A percentile compares a stretch with the other conserved stretches of the same genome.
Conservation (phyloP, 495 filamentous ascomycete genomes). For the Acidomyces sp. region DNA sequence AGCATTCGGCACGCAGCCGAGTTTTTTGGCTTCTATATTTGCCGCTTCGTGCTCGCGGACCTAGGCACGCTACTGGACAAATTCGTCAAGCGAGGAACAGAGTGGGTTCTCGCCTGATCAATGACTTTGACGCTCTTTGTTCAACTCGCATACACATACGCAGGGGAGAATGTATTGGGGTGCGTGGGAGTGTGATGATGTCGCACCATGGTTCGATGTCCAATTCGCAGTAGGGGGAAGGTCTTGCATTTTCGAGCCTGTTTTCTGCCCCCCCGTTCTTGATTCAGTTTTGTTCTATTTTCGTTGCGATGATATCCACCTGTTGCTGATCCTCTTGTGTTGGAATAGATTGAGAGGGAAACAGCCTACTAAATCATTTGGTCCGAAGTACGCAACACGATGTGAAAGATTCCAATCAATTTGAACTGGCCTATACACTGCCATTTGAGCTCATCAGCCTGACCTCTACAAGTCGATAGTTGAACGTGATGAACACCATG, state of each 20-base stretch:
- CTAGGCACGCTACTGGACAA: slow-evolving; percentile 83
- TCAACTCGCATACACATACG: too few relatives aligned
- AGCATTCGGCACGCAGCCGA: slow-evolving; percentile 88
- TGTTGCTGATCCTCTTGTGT: neutral
- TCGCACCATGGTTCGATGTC: neutral
- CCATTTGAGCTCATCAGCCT: too few relatives aligned
- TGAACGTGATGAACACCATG: too few relatives aligned
- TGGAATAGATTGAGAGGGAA: slow-evolving; percentile 2
- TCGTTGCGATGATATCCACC: slow-evolving; percentile 3
- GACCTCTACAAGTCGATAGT: too few relatives aligned
- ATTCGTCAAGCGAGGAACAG: slow-evolving; percentile 90
- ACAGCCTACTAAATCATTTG: too few relatives aligned
- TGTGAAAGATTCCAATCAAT: neutral
- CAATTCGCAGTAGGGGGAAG: neutral
- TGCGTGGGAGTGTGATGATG: neutral
- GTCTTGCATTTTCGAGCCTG: too few relatives aligned
- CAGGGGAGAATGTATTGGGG: too few relatives aligned
- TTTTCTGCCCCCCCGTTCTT: too few relatives aligned
- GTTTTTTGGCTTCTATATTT: slow-evolving; percentile 95
- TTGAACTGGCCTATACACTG: too few relatives aligned
- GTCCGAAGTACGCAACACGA: too few relatives aligned
- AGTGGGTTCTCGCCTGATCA: slow-evolving; percentile 70
- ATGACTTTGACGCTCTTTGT: too few relatives aligned
- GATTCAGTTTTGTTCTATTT: too few relatives aligned
- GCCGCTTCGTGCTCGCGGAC: slow-evolving; percentile 81